Percentiles rank a stretch among this genome's conserved stretches.
phyloP scores from a whole-genome alignment of 208 protist genomes.

The Wallacemonas sp. region DNA sequence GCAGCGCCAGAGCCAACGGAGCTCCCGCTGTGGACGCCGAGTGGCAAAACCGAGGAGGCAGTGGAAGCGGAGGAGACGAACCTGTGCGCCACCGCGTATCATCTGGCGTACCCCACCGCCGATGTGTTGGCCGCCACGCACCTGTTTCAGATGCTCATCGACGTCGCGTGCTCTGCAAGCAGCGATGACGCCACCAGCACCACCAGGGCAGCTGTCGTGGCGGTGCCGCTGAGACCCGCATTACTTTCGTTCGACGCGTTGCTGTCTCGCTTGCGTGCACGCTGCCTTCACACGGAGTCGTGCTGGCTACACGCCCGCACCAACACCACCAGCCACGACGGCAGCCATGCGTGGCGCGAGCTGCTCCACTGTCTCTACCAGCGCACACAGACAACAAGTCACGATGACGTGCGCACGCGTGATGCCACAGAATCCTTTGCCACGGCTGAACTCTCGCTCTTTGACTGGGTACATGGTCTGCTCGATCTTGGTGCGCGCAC shows the following conservation, averaged over 20 bases:
- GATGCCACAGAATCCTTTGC: too few species aligned
- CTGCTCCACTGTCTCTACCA: slow-evolving; percentile 1
- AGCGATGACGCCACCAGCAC: too few species aligned
- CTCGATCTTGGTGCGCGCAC: neutral
- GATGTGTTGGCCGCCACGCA: neutral
- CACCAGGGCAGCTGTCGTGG: too few species aligned
- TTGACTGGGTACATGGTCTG: neutral
- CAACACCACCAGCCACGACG: neutral
- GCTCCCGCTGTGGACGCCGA: too few species aligned
- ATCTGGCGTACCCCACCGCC: neutral
- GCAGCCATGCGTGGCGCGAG: neutral
- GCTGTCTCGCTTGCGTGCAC: neutral
- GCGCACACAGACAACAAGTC: neutral
- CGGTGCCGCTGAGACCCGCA: neutral
- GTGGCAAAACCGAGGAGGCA: neutral
- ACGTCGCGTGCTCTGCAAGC: too few species aligned
- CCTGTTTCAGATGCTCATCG: neutral
- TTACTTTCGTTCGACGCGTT: neutral
- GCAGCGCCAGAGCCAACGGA: neutral
- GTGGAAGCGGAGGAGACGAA: neutral
- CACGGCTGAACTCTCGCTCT: too few species aligned
- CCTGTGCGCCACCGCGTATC: slow-evolving; percentile 3
- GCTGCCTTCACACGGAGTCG: neutral
- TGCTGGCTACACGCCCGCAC: slow-evolving; percentile 5
- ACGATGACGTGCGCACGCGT: too few species aligned